Evolutionary conservation across 768 basidiomycete genomes (phyloP).

Genomic region (Postia placenta): DNA sequence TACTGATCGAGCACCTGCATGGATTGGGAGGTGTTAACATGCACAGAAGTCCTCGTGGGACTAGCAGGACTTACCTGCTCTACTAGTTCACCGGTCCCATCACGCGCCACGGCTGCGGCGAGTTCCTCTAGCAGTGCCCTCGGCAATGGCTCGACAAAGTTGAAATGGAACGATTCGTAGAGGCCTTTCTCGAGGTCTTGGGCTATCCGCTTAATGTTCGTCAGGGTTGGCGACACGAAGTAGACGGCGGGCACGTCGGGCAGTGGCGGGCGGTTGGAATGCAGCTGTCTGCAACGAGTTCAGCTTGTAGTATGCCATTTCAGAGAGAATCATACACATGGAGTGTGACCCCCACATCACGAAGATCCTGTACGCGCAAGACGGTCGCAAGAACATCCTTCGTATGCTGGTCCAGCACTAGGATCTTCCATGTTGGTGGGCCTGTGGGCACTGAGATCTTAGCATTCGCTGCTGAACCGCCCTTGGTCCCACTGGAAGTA

Average conservation of each 20-base stretch:
- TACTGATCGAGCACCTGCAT: constrained; percentile 90
- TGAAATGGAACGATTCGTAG: constrained; percentile 91
- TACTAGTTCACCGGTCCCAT: constrained; percentile 76
- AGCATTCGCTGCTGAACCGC: constrained; percentile 30
- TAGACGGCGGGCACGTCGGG: constrained; percentile 97
- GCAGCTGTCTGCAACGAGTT: constrained; percentile 69
- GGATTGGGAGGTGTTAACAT: neutral
- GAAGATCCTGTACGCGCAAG: constrained; percentile 90
- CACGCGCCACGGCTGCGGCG: constrained; percentile 79
- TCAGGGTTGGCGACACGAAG: constrained; percentile 86
- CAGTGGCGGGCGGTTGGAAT: constrained; percentile 80
- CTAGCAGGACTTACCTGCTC: constrained; percentile 49
- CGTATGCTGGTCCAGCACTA: constrained; percentile 91
- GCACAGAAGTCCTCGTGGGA: constrained; percentile 11
- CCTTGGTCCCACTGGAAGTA: constrained; percentile 21
- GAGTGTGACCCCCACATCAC: constrained; percentile 94
- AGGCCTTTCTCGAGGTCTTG: constrained; percentile 86
- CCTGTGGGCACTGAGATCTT: constrained; percentile 49
- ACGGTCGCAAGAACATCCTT: constrained; percentile 96
- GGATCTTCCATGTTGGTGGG: constrained; percentile 92
- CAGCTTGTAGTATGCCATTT: neutral
- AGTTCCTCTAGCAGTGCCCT: constrained; percentile 90
- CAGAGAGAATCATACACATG: constrained; percentile 70
- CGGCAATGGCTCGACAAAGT: constrained; percentile 90
- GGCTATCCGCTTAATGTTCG: constrained; percentile 85